Percentiles rank a stretch among this genome's conserved stretches.
Conservation (phyloP, 805 yeast species). For the Kregervanrija fluxuum region DNA sequence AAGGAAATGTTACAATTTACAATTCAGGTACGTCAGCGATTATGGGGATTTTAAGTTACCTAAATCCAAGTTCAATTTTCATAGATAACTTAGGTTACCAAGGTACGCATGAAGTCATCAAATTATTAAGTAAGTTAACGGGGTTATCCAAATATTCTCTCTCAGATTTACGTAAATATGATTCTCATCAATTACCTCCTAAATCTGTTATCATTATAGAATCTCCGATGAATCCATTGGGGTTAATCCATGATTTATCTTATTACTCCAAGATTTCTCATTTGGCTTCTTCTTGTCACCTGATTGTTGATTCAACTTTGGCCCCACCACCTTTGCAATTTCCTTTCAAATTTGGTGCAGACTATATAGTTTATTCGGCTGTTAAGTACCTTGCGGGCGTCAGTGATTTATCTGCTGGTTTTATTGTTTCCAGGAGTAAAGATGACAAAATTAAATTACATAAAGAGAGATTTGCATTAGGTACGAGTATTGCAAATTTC, state of each 20-base stretch:
- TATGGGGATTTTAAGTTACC: conserved; percentile 39
- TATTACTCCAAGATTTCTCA: conserved; percentile 39
- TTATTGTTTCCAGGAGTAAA: conserved; percentile 35
- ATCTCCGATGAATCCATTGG: conserved; percentile 50
- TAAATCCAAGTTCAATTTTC: conserved; percentile 38
- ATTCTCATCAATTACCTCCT: conserved; percentile 26
- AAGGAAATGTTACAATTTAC: conserved; percentile 40
- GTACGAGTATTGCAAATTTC: conserved; percentile 46
- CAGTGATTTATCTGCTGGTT: conserved; percentile 46
- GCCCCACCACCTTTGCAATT: conserved; percentile 52
- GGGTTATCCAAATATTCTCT: conserved; percentile 32
- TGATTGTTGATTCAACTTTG: conserved; percentile 47
- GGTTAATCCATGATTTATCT: conserved; percentile 35
- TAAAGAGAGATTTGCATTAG: conserved; percentile 36
- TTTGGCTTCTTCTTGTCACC: conserved; percentile 30
- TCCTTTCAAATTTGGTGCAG: conserved; percentile 46
- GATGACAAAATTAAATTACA: conserved; percentile 29
- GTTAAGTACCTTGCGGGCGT: conserved; percentile 53
- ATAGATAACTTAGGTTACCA: conserved; percentile 43
- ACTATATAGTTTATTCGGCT: conserved; percentile 47
- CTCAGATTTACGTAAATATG: conserved; percentile 25
- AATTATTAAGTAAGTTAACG: conserved; percentile 35
- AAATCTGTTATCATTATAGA: conserved; percentile 44
- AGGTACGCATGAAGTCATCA: conserved; percentile 44
- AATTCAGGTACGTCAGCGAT: conserved; percentile 47